Percentiles rank a stretch among this genome's conserved stretches.
phyloP scores from a whole-genome alignment of 2,329 filamentous ascomycete genomes.

The Byssochlamys sp. region DNA sequence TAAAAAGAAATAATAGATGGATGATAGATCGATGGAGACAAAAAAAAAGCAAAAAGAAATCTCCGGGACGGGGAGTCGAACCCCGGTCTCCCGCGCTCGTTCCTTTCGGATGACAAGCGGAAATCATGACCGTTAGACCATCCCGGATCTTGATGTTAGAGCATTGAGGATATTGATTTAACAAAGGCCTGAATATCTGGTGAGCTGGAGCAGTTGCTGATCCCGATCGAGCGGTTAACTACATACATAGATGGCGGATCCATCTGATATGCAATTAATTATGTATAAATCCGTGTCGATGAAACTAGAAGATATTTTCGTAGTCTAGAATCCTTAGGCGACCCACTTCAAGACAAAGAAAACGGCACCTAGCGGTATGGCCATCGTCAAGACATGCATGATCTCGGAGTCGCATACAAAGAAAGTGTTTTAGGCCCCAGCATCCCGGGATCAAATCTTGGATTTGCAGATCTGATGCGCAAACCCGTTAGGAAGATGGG shows the following conservation, averaged over 20 bases:
- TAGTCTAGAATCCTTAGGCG: background rate
- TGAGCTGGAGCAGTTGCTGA: background rate
- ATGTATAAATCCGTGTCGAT: background rate
- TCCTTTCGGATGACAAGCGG: background rate
- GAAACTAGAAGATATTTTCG: background rate
- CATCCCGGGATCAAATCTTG: background rate
- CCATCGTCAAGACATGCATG: too few species aligned
- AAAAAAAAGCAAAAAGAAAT: background rate
- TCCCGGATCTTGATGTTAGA: background rate
- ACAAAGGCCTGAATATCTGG: background rate
- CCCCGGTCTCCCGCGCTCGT: slow-evolving; percentile 16
- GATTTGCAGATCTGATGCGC: background rate
- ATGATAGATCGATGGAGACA: too few species aligned
- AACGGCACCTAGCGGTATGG: background rate
- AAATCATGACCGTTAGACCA: background rate
- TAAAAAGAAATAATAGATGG: too few species aligned
- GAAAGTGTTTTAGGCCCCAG: background rate
- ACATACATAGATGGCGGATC: too few species aligned
- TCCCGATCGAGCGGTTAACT: too few species aligned
- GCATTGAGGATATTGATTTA: background rate
- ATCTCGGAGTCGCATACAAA: background rate
- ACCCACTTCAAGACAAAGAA: background rate
- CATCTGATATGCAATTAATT: too few species aligned
- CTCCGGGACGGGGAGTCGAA: slow-evolving; percentile 13
- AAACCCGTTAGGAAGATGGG: background rate